A percentile compares a stretch with the other conserved stretches of the same genome.
These are phyloP conservation scores for Botrytis sinoallii DNA, from an alignment of 2,329 filamentous ascomycete genomes.

Conservation along the genomic window DNA sequence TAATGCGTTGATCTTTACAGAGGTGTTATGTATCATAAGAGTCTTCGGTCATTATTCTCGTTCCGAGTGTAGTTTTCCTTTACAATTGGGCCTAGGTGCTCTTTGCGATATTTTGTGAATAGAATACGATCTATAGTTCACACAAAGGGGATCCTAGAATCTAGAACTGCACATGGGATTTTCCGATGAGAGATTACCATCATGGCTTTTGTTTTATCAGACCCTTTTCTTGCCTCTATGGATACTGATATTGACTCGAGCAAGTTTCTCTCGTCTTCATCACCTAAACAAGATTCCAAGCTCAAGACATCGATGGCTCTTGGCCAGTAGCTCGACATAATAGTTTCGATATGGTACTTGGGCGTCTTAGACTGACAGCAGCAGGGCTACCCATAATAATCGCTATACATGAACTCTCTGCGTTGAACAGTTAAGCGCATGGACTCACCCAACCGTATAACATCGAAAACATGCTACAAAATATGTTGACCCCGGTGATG, in stretches of 20 bases:
- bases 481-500: no score
- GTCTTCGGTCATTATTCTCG: no score
- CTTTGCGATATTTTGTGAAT: no score
- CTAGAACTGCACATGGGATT: no score
- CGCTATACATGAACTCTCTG: neutral
- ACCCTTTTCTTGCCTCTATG: neutral
- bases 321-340: neutral
- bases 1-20: no score
- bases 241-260: neutral
- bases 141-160: no score
- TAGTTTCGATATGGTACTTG: neutral
- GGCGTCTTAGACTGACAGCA: neutral
- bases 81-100: no score
- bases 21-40: no score
- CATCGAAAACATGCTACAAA: neutral
- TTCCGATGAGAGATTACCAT: no score
- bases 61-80: no score
- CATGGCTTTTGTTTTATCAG: no score
- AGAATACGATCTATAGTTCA: no score
- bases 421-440: neutral
- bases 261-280: neutral
- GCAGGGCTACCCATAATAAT: accelerated
- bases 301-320: neutral
- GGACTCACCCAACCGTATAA: neutral
- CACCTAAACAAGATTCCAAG: neutral